Base-by-base conservation (phyloP, 257 asterid genomes). In the Knoxia roxburghii region DNA sequence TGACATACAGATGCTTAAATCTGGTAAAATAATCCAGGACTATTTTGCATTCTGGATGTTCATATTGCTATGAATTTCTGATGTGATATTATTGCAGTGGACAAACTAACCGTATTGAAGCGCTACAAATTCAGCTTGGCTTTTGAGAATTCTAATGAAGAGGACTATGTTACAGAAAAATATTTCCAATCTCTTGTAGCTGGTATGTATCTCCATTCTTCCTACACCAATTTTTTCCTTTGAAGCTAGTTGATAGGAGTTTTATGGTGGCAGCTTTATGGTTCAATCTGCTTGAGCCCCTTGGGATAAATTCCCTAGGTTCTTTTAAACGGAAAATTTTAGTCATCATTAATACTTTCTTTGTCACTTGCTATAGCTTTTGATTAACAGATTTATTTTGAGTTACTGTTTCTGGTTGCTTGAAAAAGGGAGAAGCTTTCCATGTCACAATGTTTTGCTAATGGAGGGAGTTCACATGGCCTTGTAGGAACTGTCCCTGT, bases 101-200 rank as follows among this genome's bases (percentile, higher is more conserved):
- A 93, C 81, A 93, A 93, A 74, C 87, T 93, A 75, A 85, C 80
- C 72, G 60, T 95, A 26, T 77, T 93, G 86, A 88, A 66, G 87
- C 84, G 54, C 55, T 93, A 93, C 81, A 90, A 82, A 70, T 93
- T 93, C 79, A 88, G 99, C 86, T 86, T 93, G 88, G 95, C 99
- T 65, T 93, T 93, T 73, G 99, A 93, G 82, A 93, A 93, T 81
- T 93, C 99, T 54, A 93, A 88, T 32, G 97, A 86, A 78, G 97
- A 93, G 81, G 99, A 93, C 79, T 93, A 93, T 77, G 99, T 93
- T 50, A 93, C 99, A 6, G 99, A 93, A 57, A 93, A 93, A 62
- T 93, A 78, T 76, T 93, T 90, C 78, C 97, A 93, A 83, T 88
- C 97, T 45, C 96, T 93, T 65, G 99, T 93, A 72, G 96, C 99